These are phyloP conservation scores for Myxozyma neotropica DNA, from an alignment of 805 yeast species.

Conservation along the genomic window DNA sequence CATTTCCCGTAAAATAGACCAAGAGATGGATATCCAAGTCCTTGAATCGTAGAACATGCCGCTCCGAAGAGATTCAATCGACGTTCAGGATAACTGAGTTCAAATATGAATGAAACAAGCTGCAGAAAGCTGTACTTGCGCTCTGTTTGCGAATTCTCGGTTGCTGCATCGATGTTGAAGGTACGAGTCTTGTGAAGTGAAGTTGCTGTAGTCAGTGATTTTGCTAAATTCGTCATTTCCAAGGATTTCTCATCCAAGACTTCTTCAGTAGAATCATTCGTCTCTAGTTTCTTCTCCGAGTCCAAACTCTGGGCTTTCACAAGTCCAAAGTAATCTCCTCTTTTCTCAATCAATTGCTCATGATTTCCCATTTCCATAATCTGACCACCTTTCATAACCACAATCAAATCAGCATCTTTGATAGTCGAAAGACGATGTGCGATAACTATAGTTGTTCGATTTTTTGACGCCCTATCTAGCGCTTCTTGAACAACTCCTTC, in stretches of 20 bases:
- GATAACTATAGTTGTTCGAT: conserved; percentile 52
- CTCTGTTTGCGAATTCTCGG: background rate
- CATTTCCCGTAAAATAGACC: conserved; percentile 45
- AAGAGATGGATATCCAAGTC: conserved; percentile 46
- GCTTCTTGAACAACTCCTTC: conserved; percentile 56
- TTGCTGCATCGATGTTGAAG: background rate
- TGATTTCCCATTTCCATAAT: conserved; percentile 48
- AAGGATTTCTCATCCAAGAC: background rate
- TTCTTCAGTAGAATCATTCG: background rate
- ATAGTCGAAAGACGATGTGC: conserved; percentile 57
- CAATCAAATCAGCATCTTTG: conserved; percentile 51
- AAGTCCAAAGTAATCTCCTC: conserved; percentile 36
- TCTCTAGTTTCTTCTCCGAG: background rate
- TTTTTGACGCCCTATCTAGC: conserved; percentile 41
- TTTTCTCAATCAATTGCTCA: conserved; percentile 35
- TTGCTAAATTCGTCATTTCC: conserved; percentile 1
- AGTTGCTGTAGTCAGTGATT: background rate
- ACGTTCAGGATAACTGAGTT: conserved; percentile 17
- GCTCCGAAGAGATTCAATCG: conserved; percentile 7
- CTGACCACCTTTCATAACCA: conserved; percentile 50
- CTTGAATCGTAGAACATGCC: conserved; percentile 38
- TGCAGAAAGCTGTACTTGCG: conserved; percentile 3
- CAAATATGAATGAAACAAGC: conserved; percentile 5
- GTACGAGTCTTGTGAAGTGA: background rate
- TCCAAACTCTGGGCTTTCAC: conserved; percentile 37